These are phyloP conservation scores for Russula vinacea DNA, from an alignment of 768 basidiomycete genomes.

Conservation along the genomic window DNA sequence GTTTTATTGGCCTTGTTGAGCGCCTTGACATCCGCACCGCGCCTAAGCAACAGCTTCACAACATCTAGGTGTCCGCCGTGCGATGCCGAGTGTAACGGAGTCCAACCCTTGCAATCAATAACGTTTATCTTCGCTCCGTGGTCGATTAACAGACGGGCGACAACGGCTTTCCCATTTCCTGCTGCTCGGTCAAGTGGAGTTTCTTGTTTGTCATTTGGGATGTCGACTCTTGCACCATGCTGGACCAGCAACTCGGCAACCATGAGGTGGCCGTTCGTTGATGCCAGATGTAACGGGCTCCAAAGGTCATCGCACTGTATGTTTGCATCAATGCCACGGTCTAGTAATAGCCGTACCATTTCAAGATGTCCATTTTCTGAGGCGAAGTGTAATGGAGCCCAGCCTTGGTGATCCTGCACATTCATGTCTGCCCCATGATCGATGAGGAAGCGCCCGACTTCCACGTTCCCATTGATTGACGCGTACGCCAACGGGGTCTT, in stretches of 20 bases:
- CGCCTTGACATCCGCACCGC: not conserved
- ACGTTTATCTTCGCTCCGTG: slow-evolving; percentile 7
- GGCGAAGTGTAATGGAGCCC: not conserved
- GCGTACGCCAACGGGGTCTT: not conserved
- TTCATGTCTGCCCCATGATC: not conserved
- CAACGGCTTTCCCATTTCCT: not conserved
- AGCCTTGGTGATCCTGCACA: not conserved
- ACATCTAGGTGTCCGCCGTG: not conserved
- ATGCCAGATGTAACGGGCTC: not conserved
- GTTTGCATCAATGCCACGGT: not conserved
- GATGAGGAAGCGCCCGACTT: not conserved
- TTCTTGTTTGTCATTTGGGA: not conserved
- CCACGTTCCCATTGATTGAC: not conserved
- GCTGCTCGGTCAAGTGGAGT: slow-evolving; percentile 14
- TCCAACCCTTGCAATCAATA: not conserved
- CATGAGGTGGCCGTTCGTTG: not conserved
- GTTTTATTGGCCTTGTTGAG: not conserved
- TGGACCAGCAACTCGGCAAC: not conserved
- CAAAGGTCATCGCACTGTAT: not conserved
- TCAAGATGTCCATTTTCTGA: not conserved
- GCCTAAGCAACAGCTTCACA: not conserved
- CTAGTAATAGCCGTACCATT: not conserved
- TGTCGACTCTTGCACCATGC: not conserved
- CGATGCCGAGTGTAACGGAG: slow-evolving; percentile 9
- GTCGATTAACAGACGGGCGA: slow-evolving; percentile 8